Percentiles rank a stretch among this genome's conserved stretches.
These are phyloP conservation scores for Tulasnella sp. DNA, from an alignment of 768 basidiomycete species.

Conservation along the genomic window DNA sequence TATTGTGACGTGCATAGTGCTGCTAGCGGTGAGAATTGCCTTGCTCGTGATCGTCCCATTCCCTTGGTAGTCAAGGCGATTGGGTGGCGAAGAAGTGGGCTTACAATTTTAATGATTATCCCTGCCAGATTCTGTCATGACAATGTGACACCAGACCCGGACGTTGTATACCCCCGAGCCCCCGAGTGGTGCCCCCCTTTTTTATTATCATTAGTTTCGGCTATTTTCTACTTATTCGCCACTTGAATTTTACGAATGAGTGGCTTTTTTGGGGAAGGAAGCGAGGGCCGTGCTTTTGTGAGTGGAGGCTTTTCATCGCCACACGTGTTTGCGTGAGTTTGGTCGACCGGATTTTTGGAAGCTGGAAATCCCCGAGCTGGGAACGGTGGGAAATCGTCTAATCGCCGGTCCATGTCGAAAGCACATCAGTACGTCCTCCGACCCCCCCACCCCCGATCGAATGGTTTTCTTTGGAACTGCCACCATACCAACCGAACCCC, in stretches of 20 bases:
- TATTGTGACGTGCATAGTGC: constrained; percentile 77
- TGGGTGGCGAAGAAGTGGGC: constrained; percentile 1
- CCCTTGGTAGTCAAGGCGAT: constrained; percentile 1
- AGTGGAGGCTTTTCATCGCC: background rate
- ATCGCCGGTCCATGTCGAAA: background rate
- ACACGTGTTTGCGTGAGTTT: background rate
- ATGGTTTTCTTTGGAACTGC: background rate
- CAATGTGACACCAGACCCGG: background rate
- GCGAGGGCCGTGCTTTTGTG: constrained; percentile 1
- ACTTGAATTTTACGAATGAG: background rate
- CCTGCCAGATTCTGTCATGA: background rate
- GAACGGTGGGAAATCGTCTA: background rate
- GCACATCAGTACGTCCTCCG: background rate
- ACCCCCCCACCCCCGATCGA: background rate
- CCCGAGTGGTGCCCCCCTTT: background rate
- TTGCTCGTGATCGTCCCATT: background rate
- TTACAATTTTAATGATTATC: background rate
- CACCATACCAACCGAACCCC: background rate
- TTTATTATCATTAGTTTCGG: constrained; percentile 3
- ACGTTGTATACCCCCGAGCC: background rate
- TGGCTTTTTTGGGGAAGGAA: background rate
- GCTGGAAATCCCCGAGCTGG: background rate
- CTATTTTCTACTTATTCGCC: background rate
- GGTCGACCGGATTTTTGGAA: background rate
- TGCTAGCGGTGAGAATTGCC: constrained; percentile 70